Percentiles rank a stretch among this genome's conserved stretches.
Conservation (phyloP, 176 grass and related monocot species). For the Oryza meyeriana region DNA sequence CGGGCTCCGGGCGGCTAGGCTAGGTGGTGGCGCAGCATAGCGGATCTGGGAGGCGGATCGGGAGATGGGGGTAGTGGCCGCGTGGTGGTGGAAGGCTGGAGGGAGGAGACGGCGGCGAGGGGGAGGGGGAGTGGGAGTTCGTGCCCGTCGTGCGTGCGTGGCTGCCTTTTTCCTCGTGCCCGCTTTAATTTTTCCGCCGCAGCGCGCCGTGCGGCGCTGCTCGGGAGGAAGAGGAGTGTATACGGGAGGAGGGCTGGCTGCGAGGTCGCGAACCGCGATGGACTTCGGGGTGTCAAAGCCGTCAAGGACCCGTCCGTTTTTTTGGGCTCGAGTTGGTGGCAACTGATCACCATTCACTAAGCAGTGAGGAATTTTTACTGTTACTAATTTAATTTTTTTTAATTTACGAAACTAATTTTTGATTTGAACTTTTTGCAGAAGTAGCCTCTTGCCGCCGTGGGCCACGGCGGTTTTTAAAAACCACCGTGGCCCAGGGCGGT, state of each 20-base stretch:
- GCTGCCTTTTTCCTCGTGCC: conserved; percentile 16
- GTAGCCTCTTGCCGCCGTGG: too few species aligned
- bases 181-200: conserved; percentile 39
- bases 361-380: too few species aligned
- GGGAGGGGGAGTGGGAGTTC: conserved; percentile 20
- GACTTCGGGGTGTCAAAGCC: neutral
- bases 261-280: neutral
- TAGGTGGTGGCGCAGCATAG: neutral
- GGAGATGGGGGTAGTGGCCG: neutral
- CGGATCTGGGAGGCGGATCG: conserved; percentile 44
- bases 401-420: too few species aligned
- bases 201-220: neutral
- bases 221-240: neutral
- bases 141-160: conserved; percentile 31
- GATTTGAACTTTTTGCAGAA: too few species aligned
- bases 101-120: conserved; percentile 26
- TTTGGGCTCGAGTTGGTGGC: neutral
- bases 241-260: neutral
- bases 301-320: neutral
- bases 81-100: neutral
- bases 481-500: too few species aligned
- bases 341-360: too few species aligned
- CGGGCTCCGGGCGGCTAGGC: neutral
- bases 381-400: too few species aligned
- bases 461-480: too few species aligned